phyloP scores from a whole-genome alignment of 192 early-diverging fungal genomes.

The Phlyctochytrium arcticum region DNA sequence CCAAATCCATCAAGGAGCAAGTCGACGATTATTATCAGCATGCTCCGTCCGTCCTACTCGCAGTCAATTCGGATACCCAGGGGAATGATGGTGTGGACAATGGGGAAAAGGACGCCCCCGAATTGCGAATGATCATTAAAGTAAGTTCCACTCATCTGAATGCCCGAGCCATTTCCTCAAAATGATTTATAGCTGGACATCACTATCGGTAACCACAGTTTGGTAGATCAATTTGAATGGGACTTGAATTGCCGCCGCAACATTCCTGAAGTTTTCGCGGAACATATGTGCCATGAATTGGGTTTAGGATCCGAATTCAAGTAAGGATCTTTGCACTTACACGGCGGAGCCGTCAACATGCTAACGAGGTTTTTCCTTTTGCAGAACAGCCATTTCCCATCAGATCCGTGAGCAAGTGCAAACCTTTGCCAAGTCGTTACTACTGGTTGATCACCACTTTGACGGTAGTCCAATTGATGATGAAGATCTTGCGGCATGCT shows the following conservation, averaged over 20 bases:
- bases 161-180: neutral
- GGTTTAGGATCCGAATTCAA: conserved; percentile 83
- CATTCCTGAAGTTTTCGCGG: conserved; percentile 83
- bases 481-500: conserved; percentile 64
- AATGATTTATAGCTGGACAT: conserved; percentile 66
- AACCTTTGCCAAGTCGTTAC: conserved; percentile 75
- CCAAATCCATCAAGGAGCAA: conserved; percentile 82
- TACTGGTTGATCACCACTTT: conserved; percentile 78
- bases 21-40: conserved; percentile 71
- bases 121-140: conserved; percentile 78
- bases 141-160: conserved; percentile 25
- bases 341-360: neutral
- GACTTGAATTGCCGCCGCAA: conserved; percentile 74
- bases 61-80: conserved; percentile 31
- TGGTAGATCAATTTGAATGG: conserved; percentile 96
- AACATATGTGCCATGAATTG: conserved; percentile 69
- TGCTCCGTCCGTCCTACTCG: conserved; percentile 12
- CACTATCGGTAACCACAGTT: conserved; percentile 73
- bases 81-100: conserved; percentile 33
- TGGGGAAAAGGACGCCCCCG: conserved; percentile 27
- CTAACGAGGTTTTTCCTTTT: neutral
- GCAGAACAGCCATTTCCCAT: conserved; percentile 84
- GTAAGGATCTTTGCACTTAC: conserved; percentile 29
- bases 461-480: conserved; percentile 72
- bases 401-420: conserved; percentile 92